Evolutionary conservation across 495 filamentous ascomycete species (phyloP), one percentile per base, ranked within the genome.

Genomic region (Xylaria palmicola): DNA sequence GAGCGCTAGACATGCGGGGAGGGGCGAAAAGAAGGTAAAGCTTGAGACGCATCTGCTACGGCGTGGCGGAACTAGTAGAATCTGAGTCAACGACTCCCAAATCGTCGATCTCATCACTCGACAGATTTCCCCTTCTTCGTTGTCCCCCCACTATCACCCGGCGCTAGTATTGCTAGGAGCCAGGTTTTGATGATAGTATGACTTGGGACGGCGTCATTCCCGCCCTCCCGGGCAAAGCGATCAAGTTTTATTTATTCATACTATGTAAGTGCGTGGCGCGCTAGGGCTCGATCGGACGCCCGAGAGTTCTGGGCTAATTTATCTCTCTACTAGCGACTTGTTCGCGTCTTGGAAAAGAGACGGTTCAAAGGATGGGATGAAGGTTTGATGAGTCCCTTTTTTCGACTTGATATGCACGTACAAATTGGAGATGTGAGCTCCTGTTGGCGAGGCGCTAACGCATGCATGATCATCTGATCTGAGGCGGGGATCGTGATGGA

Each of bases 391-490:
- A n/a, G n/a, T n/a, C n/a, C n/a, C n/a, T n/a, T n/a, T n/a, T n/a
- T n/a, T n/a, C n/a, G n/a, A n/a, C n/a, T n/a, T 32, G 15, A 17
- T 5, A 34, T 27, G 39, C 27, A 1, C n/a, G n/a, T n/a, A n/a
- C n/a, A n/a, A n/a, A n/a, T n/a, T n/a, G n/a, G n/a, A n/a, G n/a
- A 17, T n/a, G 32, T 9, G 6, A 43, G 37, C 22, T 44, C 51
- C 34, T 34, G 53, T 30, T 44, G 17, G 24, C 13, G 20, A 26
- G 53, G 27, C 26, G 9, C 53, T 56, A 56, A 43, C 27, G 53
- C 36, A 55, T 43, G 27, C 17, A 56, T 44, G 53, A 56, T 56
- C 51, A 40, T 54, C 51, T 54, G 51, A 54, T 54, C 51, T 54
- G 22, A 54, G 51, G 29, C 29, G 22, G 51, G 34, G 29, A 37